Evolutionary conservation across 2,329 filamentous ascomycete genomes (phyloP), one percentile per base, ranked within the genome.

Genomic region (Aspergillus eucalypticola): DNA sequence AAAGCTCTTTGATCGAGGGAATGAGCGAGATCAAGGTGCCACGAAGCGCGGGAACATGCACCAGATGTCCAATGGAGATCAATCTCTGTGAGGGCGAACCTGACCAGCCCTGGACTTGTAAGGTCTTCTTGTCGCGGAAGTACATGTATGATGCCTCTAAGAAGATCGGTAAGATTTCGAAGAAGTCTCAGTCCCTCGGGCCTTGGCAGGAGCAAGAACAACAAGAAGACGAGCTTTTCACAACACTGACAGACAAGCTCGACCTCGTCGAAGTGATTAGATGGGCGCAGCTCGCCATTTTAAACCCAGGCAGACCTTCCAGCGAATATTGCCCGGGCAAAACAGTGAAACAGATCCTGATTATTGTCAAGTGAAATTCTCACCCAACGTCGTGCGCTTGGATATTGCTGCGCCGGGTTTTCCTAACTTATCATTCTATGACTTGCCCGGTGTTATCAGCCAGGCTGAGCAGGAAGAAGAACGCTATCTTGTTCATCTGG

Each of bases 381-480:
- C 89, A 0, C 92, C 92, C 0, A 96, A 96, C 64, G 83, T 92
- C 0, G 88, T 96, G 0, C 84, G 88, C 0, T 79, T 96, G 0
- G 85, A 92, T 55, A 92, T 96, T 25, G 86, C 86, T 0, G 89
- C 88, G 0, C 89, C 90, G 0, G 82, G 81, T 0, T 82, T 94
- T 0, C 88, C 91, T 0, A 87, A 91, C 5, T 73, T 96, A 0
- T 91, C 89, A 0, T 96, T 96, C 67, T 94, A 91, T 62, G 92
- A 96, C 62, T 81, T 96, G 0, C 92, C 92, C 0, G 92, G 92
- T 0, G 86, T 96, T 0, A 94, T 96, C 62, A 86, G 87, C 19
- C 88, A 88, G 7, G 83, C 88, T 0, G 85, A 86, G 2, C 81
- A 86, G 7, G 83, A 84, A 7, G 80, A 85, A 2, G 87, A 93